Percentiles rank a stretch among this genome's conserved stretches.
phyloP scores from a whole-genome alignment of 73 alveolate genomes.

The Tetrahymena borealis region DNA sequence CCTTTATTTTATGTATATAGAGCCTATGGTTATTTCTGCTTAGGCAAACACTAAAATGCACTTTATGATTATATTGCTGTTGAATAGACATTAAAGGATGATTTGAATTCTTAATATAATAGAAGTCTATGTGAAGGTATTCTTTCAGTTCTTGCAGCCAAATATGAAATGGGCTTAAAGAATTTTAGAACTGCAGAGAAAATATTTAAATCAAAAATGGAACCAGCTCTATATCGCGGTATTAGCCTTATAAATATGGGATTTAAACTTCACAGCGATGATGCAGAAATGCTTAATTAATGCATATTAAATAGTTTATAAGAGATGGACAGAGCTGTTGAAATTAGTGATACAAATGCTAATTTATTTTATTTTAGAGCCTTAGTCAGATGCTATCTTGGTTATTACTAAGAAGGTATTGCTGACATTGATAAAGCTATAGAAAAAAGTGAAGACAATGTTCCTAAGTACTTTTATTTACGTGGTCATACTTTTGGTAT shows the following conservation, averaged over 20 bases:
- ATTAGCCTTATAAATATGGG: conserved; percentile 35
- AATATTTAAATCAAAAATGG: conserved; percentile 39
- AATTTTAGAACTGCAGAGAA: conserved; percentile 35
- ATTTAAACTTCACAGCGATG: background rate
- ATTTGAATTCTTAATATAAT: conserved; percentile 33
- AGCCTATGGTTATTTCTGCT: conserved; percentile 43
- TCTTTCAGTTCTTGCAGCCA: conserved; percentile 14
- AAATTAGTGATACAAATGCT: conserved; percentile 25
- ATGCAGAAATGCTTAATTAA: background rate
- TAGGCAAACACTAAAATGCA: conserved; percentile 46
- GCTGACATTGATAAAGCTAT: conserved; percentile 42
- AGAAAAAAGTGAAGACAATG: conserved; percentile 46
- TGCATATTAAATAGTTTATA: conserved; percentile 9
- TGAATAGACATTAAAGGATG: background rate
- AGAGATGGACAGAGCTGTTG: conserved; percentile 28
- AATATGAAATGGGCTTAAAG: conserved; percentile 19
- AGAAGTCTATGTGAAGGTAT: conserved; percentile 45
- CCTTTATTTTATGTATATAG: conserved; percentile 41
- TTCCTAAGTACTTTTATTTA: conserved; percentile 24
- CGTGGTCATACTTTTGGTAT: conserved; percentile 45
- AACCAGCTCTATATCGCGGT: conserved; percentile 41
- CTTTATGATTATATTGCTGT: conserved; percentile 34
- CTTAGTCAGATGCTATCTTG: conserved; percentile 28
- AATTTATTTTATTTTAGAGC: conserved; percentile 41
- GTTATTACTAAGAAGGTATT: conserved; percentile 23